Evolutionary conservation across 2,329 filamentous ascomycete species (phyloP).

Genomic region (Fusarium floridanum): DNA sequence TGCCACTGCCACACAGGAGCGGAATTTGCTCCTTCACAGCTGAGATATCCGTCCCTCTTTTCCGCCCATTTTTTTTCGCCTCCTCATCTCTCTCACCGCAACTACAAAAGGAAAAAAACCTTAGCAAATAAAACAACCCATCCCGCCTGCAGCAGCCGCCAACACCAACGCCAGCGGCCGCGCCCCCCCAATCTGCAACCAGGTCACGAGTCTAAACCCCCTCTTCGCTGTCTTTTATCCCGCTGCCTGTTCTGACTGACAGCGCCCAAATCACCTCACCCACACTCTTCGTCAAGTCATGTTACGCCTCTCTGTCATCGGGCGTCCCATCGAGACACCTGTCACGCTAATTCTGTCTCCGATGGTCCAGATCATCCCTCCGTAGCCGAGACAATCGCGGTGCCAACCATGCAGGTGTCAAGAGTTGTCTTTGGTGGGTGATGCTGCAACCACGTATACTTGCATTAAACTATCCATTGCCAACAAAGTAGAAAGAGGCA

Average conservation of each 20-base stretch:
- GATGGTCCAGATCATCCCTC: background rate
- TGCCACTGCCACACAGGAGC: background rate
- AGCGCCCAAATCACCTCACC: background rate
- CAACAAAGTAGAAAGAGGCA: background rate
- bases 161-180: background rate
- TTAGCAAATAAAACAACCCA: background rate
- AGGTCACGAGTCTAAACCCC: constrained; percentile 18
- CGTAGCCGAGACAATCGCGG: constrained; percentile 25
- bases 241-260: constrained; percentile 13
- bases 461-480: background rate
- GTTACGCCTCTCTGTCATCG: constrained; percentile 13
- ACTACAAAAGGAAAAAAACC: constrained; percentile 9
- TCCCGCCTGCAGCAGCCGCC: constrained; percentile 24
- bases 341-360: constrained; percentile 22
- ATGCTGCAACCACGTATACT: background rate
- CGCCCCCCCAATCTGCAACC: constrained; percentile 10
- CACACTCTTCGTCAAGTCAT: background rate
- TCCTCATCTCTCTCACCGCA: constrained; percentile 32
- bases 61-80: constrained; percentile 1
- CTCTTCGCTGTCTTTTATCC: constrained; percentile 21
- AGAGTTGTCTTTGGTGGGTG: background rate
- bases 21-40: background rate
- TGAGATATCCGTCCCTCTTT: background rate
- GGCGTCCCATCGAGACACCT: constrained; percentile 1
- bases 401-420: constrained; percentile 4